Evolutionary conservation across 192 early-diverging fungal genomes (phyloP), one percentile per base, ranked within the genome.

Genomic region (Umbelopsis isabellina): DNA sequence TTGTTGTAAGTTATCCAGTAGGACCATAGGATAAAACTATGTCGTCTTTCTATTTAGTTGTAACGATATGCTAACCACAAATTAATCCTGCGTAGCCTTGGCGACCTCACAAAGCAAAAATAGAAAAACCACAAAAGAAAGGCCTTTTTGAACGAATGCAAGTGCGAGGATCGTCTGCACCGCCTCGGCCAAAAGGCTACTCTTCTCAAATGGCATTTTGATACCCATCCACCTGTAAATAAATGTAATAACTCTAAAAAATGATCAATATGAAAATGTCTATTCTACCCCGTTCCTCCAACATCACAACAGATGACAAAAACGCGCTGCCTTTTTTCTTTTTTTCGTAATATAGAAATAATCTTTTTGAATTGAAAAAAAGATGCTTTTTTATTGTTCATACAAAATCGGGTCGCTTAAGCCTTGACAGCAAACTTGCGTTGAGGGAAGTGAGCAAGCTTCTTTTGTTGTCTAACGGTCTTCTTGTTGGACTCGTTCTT

Each of bases 361-460:
- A 61, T 35, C 55, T 61, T 61, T 61, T 61, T n/a, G 23, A 61
- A 61, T 61, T 61, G 21, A 35, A 61, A 25, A 55, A 61, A 61
- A 25, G 25, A 61, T 61, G 55, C 21, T 61, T 61, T 61, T 61
- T 61, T 61, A 61, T 61, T 61, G 55, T 61, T 61, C 55, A 61
- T 61, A 61, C 55, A 61, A 61, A 52, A 61, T 12, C 33, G 27
- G 55, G 15, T 61, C 55, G 78, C 79, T 87, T 90, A 93, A 55
- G 92, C 92, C 87, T 92, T 92, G 82, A 93, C 82, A 72, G 92
- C 94, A 75, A 87, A 97, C 91, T 94, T 94, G 83, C 97, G 95
- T 68, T 83, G 87, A 74, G 94, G 91, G 89, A 96, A 97, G 89
- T 95, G 90, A 48, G 76, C 81, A 53, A 85, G 87, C 90, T 93